Evolutionary conservation across 306 rosid genomes (phyloP).

Genomic region (Glycine tomentella): DNA sequence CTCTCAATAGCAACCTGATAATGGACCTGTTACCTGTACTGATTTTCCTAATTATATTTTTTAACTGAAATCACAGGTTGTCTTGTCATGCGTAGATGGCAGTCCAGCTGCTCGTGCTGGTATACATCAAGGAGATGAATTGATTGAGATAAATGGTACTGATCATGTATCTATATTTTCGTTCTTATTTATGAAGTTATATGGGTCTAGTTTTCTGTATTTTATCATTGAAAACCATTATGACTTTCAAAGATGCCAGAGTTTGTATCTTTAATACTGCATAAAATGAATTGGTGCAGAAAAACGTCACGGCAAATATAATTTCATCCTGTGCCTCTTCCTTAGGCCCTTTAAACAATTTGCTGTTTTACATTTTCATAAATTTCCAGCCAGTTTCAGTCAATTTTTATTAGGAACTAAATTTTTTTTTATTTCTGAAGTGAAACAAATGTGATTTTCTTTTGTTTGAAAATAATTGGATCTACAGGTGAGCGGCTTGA

Average conservation of each 20-base stretch:
- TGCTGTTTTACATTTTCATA: neutral
- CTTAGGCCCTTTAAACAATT: neutral
- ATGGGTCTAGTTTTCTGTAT: constrained; percentile 15
- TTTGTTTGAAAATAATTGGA: constrained; percentile 40
- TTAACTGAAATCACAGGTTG: constrained; percentile 64
- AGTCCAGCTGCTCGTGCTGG: constrained; percentile 98
- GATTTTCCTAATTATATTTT: neutral
- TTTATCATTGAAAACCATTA: constrained; percentile 22
- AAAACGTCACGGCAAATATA: neutral
- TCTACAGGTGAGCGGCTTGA: constrained; percentile 79
- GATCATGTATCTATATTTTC: constrained; percentile 23
- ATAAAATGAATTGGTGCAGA: constrained; percentile 10
- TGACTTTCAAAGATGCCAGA: neutral
- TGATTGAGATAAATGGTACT: constrained; percentile 89
- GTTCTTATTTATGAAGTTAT: constrained; percentile 13
- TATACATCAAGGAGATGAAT: constrained; percentile 90
- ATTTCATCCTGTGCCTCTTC: constrained; percentile 11
- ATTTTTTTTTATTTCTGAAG: neutral
- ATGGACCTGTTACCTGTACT: constrained; percentile 6
- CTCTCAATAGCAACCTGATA: neutral
- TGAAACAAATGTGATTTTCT: constrained; percentile 21
- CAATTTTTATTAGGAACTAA: neutral
- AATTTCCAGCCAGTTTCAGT: neutral
- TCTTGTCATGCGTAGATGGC: constrained; percentile 83
- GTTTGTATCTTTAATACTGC: neutral